Percentiles rank a stretch among this genome's conserved stretches.
Evolutionary conservation across 2,329 filamentous ascomycete species (phyloP).

Genomic region (Blastomyces parvus): DNA sequence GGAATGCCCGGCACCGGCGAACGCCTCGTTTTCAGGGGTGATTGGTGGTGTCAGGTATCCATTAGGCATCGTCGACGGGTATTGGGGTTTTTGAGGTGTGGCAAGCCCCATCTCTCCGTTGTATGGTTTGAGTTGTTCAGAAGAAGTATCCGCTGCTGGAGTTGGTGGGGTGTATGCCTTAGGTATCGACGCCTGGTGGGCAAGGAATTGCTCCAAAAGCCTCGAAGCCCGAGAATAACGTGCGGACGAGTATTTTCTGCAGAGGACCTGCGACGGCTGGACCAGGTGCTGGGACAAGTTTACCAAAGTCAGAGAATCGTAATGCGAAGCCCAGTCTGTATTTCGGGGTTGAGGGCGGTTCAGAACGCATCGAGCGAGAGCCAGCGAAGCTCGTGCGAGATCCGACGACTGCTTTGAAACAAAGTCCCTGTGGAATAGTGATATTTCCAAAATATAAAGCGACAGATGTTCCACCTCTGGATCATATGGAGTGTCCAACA

Average conservation of each 20-base stretch:
- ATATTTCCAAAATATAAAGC: conserved; percentile 87
- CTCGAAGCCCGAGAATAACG: conserved; percentile 57
- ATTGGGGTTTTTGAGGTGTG: conserved; percentile 34
- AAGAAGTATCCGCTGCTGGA: conserved; percentile 31
- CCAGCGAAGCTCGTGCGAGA: conserved; percentile 78
- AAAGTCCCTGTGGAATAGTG: conserved; percentile 93
- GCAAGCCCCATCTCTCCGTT: conserved; percentile 34
- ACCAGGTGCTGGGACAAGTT: conserved; percentile 56
- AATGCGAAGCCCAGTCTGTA: conserved; percentile 59
- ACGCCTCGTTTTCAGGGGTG: conserved; percentile 38
- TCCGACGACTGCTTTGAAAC: conserved; percentile 85
- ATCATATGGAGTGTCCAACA: conserved; percentile 65
- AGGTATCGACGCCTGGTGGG: conserved; percentile 50
- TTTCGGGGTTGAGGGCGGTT: conserved; percentile 66
- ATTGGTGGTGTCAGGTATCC: conserved; percentile 42
- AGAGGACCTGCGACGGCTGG: conserved; percentile 57
- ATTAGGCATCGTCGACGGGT: conserved; percentile 28
- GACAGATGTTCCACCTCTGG: conserved; percentile 90
- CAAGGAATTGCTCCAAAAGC: conserved; percentile 57
- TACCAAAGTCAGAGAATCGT: conserved; percentile 45
- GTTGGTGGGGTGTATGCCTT: conserved; percentile 35
- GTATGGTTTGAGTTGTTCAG: conserved; percentile 31
- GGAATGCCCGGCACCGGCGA: conserved; percentile 28
- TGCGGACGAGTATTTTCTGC: conserved; percentile 58
- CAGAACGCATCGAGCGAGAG: conserved; percentile 77